Evolutionary conservation across 176 grass and related monocot genomes (phyloP).

Genomic region (Stipa capillata): DNA sequence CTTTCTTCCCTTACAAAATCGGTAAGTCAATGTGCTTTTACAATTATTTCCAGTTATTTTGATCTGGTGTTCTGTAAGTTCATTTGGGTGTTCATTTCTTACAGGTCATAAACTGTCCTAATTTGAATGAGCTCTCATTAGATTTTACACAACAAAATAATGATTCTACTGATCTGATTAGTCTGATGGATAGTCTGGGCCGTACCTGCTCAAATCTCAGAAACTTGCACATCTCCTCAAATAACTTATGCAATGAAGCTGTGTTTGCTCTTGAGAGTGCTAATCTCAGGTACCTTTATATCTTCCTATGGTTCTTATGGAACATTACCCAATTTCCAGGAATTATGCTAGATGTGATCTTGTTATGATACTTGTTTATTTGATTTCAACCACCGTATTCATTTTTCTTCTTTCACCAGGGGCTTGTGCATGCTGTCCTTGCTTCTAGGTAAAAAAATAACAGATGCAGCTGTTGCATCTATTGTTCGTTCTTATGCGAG

Average conservation of each 20-base stretch:
- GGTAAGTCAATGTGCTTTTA: conserved; percentile 19
- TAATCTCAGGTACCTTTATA: conserved; percentile 60
- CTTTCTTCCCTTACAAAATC: conserved; percentile 60
- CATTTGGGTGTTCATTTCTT: conserved; percentile 7
- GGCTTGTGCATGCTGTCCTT: conserved; percentile 62
- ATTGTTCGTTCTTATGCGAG: conserved; percentile 55
- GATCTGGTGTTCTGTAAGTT: conserved; percentile 13
- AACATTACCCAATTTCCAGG: neutral
- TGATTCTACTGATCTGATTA: conserved; percentile 66
- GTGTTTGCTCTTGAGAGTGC: conserved; percentile 68
- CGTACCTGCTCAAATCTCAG: conserved; percentile 62
- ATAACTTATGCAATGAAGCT: conserved; percentile 63
- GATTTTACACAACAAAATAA: conserved; percentile 56
- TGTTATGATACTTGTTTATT: neutral
- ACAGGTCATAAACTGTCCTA: conserved; percentile 82
- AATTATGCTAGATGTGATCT: neutral
- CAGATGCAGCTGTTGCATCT: conserved; percentile 85
- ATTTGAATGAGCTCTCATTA: conserved; percentile 68
- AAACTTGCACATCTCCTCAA: conserved; percentile 66
- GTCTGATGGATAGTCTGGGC: conserved; percentile 63
- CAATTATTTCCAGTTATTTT: neutral
- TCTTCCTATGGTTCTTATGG: neutral
- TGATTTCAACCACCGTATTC: neutral
- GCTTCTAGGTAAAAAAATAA: conserved; percentile 69
- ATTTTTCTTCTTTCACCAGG: conserved; percentile 27